Base-by-base conservation (phyloP, 225 moss, liverwort and hornwort genomes). In the Thuidium tamariscinum region DNA sequence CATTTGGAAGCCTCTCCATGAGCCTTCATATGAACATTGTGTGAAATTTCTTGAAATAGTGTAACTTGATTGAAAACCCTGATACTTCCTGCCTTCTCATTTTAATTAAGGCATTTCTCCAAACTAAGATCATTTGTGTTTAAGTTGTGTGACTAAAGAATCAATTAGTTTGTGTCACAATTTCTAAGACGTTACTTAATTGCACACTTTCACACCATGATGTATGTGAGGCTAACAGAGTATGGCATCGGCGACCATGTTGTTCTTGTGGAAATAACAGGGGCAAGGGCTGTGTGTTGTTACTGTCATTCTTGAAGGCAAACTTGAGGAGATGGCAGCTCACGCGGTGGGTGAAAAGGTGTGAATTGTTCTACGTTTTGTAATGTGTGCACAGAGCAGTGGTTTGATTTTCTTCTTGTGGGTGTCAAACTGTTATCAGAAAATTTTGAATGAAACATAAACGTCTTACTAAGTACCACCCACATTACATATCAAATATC, bases 231-330 rank as follows among this genome's bases (percentile, higher is more conserved):
- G 55, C 56, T 69, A 41, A 82, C 72, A 41, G 21, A 32, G 36
- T 27, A 5, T 59, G 32, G 42, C 32, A 55, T 54, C 11, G 60
- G 42, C 30, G 8, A 21, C 12, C 41, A 42, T 68, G 68, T 67
- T 54, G 41, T 68, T 77, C 18, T 14, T 71, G 54, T 89, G 82
- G 51, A 61, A 77, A 44, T 46, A 49, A 75, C 91, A 97, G 96
- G 98, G 98, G 42, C 95, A 95, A 88, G 98, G 98, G 66, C 90
- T 99, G 54, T 95, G 95, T 80, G 97, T 99, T 7, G 91, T 99
- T 74, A 95, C 95, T 9, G 93, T 94, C 67, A 94, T 99, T 44
- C 94, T 97, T 26, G 98, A 97, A 89, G 98, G 98, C 27, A 94
- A 93, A 37, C 88, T 97, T 54, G 94, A 94, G 57, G 93, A 91